Evolutionary conservation across 1,284 basidiomycete genomes (phyloP).

Genomic region (Hypsizygus ulmarius): DNA sequence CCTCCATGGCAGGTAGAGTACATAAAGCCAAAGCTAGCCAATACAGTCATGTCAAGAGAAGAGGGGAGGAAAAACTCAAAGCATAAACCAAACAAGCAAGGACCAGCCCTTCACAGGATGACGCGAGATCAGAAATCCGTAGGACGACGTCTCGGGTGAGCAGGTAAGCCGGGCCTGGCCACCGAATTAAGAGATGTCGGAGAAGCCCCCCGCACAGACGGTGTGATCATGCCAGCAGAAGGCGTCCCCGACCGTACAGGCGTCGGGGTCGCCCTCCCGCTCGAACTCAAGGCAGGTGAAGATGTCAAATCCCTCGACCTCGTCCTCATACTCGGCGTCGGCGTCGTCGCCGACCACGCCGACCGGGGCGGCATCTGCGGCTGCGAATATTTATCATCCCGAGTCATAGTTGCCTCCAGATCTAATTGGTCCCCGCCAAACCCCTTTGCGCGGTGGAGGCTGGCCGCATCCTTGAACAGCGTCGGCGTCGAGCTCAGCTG

Average conservation of each 20-base stretch:
- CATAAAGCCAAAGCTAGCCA: no score
- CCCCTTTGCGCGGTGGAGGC: background rate
- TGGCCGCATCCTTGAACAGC: slow-evolving; percentile 13
- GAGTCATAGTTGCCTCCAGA: background rate
- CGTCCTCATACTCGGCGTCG: slow-evolving; percentile 1
- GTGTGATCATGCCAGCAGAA: no score
- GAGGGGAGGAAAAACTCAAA: no score
- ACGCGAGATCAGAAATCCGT: background rate
- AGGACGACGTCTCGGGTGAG: slow-evolving; percentile 1
- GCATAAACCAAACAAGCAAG: no score
- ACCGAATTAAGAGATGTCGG: no score
- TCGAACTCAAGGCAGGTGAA: background rate
- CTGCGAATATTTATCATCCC: slow-evolving; percentile 4
- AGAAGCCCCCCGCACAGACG: no score
- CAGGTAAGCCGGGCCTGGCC: background rate
- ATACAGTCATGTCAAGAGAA: no score
- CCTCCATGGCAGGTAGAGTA: no score
- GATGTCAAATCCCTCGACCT: slow-evolving; percentile 11
- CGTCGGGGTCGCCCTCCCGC: background rate
- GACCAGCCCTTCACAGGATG: background rate
- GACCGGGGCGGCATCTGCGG: slow-evolving; percentile 10
- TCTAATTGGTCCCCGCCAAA: slow-evolving; percentile 4
- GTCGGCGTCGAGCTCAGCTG: slow-evolving; percentile 19
- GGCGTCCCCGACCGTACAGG: background rate
- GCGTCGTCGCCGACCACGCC: background rate